Evolutionary conservation across 1,284 basidiomycete species (phyloP).

Genomic region (Porodaedalea pini): DNA sequence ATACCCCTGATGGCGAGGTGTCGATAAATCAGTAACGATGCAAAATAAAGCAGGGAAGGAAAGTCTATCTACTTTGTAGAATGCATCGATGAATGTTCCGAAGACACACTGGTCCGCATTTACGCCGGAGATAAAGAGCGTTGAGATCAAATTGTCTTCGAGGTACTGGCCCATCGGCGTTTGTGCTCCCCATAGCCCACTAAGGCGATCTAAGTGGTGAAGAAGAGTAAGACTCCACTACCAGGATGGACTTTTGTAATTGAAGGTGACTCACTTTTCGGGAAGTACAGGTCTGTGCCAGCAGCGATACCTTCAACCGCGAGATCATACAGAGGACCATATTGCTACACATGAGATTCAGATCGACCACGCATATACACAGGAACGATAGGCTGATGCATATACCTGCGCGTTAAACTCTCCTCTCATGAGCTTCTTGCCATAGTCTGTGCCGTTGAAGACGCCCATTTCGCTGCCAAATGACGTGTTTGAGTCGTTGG

Average conservation of each 20-base stretch:
- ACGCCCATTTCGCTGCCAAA: conserved; percentile 22
- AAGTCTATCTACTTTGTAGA: background rate
- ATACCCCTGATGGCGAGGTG: conserved; percentile 17
- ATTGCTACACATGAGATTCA: too few relatives aligned
- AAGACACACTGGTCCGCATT: conserved; percentile 22
- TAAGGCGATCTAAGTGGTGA: conserved; percentile 18
- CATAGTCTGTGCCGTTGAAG: conserved; percentile 20
- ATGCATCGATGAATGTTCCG: conserved; percentile 8
- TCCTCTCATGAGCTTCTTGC: conserved; percentile 17
- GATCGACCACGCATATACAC: too few relatives aligned
- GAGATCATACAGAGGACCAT: conserved; percentile 8
- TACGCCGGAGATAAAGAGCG: conserved; percentile 22
- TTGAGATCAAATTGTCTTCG: conserved; percentile 22
- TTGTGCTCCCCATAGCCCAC: conserved; percentile 20
- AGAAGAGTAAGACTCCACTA: background rate
- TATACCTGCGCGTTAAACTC: conserved; percentile 21
- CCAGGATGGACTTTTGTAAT: background rate
- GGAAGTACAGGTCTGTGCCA: conserved; percentile 22
- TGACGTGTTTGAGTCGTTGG: conserved; percentile 9
- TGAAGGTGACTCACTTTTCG: conserved; percentile 20
- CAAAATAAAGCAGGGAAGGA: background rate
- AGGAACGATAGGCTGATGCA: background rate
- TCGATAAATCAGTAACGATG: background rate
- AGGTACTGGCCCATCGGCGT: conserved; percentile 21
- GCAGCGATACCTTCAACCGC: conserved; percentile 8